Evolutionary conservation across 495 filamentous ascomycete species (phyloP).

Genomic region (Glonium stellatum): DNA sequence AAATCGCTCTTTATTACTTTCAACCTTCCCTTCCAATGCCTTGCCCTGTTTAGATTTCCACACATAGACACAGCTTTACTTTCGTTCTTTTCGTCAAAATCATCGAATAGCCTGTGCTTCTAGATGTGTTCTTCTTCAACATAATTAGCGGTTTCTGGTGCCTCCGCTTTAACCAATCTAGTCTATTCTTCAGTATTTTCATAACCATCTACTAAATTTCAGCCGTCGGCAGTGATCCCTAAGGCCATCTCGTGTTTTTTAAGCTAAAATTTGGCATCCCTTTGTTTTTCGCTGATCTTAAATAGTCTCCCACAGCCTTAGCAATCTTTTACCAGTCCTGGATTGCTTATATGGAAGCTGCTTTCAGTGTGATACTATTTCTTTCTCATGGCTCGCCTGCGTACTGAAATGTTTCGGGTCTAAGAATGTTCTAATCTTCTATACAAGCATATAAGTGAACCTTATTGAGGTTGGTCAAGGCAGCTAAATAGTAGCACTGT

Average conservation of each 20-base stretch:
- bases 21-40: no score
- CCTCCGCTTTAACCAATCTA: slow-evolving; percentile 1
- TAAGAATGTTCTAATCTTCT: not conserved
- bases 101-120: slow-evolving; percentile 11
- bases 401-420: slow-evolving; percentile 1
- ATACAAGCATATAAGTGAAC: slow-evolving; percentile 7
- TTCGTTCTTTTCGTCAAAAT: slow-evolving; percentile 2
- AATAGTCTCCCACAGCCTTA: not conserved
- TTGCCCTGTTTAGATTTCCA: no score
- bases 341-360: not conserved
- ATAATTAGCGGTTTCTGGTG: slow-evolving; percentile 1
- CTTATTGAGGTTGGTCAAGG: slow-evolving; percentile 2
- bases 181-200: not conserved
- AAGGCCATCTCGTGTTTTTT: not conserved
- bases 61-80: no score
- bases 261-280: not conserved
- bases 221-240: slow-evolving; percentile 1
- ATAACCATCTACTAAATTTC: not conserved
- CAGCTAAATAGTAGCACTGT: slow-evolving; percentile 9
- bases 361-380: slow-evolving; percentile 9
- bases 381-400: slow-evolving; percentile 10
- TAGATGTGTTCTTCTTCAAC: not conserved
- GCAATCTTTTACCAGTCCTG: slow-evolving; percentile 1
- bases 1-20: no score
- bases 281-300: not conserved